Percentiles rank a stretch among this genome's conserved stretches.
These are phyloP conservation scores for Phyllosticta ampelicida DNA, from an alignment of 2,329 filamentous ascomycete species.

Conservation along the genomic window DNA sequence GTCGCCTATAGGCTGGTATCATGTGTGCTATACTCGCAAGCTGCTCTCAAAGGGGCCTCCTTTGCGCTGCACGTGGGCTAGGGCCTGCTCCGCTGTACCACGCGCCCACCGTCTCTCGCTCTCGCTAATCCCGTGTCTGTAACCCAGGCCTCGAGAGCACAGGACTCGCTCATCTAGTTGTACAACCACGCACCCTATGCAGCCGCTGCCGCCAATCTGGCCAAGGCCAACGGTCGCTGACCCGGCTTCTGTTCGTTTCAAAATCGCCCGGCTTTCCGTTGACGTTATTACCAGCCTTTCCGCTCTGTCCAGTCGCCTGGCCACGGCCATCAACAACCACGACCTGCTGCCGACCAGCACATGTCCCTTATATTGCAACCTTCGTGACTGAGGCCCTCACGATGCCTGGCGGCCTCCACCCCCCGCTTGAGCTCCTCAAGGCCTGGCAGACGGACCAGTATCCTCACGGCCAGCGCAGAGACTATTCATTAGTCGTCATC, in stretches of 20 bases:
- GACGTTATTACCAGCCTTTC: not conserved
- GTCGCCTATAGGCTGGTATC: not conserved
- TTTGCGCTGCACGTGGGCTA: not conserved
- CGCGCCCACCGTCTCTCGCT: not conserved
- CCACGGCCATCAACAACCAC: not conserved
- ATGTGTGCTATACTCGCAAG: not conserved
- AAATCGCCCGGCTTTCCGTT: not conserved
- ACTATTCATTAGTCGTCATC: not conserved
- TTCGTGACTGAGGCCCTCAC: not conserved
- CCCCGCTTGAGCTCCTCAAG: not conserved
- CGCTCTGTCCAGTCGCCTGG: not conserved
- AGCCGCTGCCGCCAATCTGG: not conserved
- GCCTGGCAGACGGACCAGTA: slow-evolving; percentile 3
- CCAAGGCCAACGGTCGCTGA: not conserved
- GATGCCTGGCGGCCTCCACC: slow-evolving; percentile 8
- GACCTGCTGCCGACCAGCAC: not conserved
- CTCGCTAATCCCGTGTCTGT: not conserved
- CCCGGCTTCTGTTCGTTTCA: not conserved
- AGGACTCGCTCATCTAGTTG: not conserved
- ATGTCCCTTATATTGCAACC: not conserved
- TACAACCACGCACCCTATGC: not conserved
- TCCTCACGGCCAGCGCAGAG: slow-evolving; percentile 2
- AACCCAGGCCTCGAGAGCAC: not conserved
- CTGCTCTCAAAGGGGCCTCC: not conserved
- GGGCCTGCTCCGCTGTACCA: not conserved